Evolutionary conservation across 1,139 yeast genomes (phyloP).

Genomic region (Komagataea norvegica): DNA sequence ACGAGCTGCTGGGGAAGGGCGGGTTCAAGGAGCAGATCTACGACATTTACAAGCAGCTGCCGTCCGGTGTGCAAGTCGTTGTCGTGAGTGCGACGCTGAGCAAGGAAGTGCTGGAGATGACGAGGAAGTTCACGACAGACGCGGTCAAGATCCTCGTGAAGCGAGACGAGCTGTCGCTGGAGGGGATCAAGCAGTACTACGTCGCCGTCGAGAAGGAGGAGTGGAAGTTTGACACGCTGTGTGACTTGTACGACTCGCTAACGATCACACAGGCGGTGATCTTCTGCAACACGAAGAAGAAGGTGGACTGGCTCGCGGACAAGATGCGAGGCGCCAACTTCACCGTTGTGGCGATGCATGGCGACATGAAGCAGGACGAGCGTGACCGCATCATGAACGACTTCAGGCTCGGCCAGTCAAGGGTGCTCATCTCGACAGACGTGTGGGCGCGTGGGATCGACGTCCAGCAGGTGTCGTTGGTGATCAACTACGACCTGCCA

Average conservation of each 20-base stretch:
- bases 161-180: slow-evolving; percentile 81
- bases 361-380: slow-evolving; percentile 94
- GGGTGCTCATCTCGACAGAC: slow-evolving; percentile 91
- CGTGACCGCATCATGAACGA: slow-evolving; percentile 88
- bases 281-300: slow-evolving; percentile 87
- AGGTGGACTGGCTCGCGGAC: slow-evolving; percentile 87
- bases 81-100: slow-evolving; percentile 93
- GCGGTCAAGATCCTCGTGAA: slow-evolving; percentile 89
- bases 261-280: slow-evolving; percentile 95
- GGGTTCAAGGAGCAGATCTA: slow-evolving; percentile 90
- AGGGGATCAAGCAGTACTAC: slow-evolving; percentile 85
- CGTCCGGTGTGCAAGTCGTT: slow-evolving; percentile 82
- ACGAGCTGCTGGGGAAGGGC: slow-evolving; percentile 84
- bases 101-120: slow-evolving; percentile 78
- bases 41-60: slow-evolving; percentile 77
- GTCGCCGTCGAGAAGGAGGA: slow-evolving; percentile 87
- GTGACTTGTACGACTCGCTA: slow-evolving; percentile 90
- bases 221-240: slow-evolving; percentile 92
- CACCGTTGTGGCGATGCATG: slow-evolving; percentile 92
- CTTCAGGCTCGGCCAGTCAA: slow-evolving; percentile 67
- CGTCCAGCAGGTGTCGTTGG: slow-evolving; percentile 95
- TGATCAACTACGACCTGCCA: slow-evolving; percentile 89
- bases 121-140: slow-evolving; percentile 81
- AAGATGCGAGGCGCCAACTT: slow-evolving; percentile 76
- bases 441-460: slow-evolving; percentile 98